Percentiles rank a stretch among this genome's conserved stretches.
phyloP scores from a whole-genome alignment of 2,329 filamentous ascomycete genomes.

The Exophiala dermatitidis region DNA sequence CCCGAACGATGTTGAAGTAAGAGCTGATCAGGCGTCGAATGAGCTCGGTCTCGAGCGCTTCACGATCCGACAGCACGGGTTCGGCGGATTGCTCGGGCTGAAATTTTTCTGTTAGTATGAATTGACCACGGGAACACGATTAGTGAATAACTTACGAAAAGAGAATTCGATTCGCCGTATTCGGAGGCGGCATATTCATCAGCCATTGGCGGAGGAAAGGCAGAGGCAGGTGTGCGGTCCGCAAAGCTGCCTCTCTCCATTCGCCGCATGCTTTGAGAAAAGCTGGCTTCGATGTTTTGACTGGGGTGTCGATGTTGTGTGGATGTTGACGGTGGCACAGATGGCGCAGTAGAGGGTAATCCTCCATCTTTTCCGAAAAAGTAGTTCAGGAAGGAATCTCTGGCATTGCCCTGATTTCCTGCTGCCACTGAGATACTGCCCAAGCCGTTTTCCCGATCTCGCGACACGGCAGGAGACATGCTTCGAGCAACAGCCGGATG shows the following conservation, averaged over 20 bases:
- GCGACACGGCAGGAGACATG: constrained; percentile 70
- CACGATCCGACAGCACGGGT: constrained; percentile 85
- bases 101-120: constrained; percentile 4
- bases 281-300: constrained; percentile 70
- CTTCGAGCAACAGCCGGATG: constrained; percentile 60
- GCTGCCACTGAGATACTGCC: constrained; percentile 57
- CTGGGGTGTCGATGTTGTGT: constrained; percentile 60
- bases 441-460: constrained; percentile 54
- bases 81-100: constrained; percentile 51
- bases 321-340: constrained; percentile 34
- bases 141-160: constrained; percentile 42
- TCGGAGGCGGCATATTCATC: constrained; percentile 37
- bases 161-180: constrained; percentile 39
- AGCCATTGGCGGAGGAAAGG: constrained; percentile 40
- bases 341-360: constrained; percentile 41
- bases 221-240: constrained; percentile 35
- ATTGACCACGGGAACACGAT: not conserved
- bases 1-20: constrained; percentile 98
- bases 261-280: constrained; percentile 73
- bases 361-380: constrained; percentile 95
- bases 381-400: constrained; percentile 94
- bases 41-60: constrained; percentile 94
- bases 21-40: constrained; percentile 94
- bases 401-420: constrained; percentile 52
- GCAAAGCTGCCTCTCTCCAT: constrained; percentile 40